Percentiles rank a stretch among this genome's conserved stretches.
phyloP scores from a whole-genome alignment of 176 grass and related monocot species.

The Aegilops umbellulata region DNA sequence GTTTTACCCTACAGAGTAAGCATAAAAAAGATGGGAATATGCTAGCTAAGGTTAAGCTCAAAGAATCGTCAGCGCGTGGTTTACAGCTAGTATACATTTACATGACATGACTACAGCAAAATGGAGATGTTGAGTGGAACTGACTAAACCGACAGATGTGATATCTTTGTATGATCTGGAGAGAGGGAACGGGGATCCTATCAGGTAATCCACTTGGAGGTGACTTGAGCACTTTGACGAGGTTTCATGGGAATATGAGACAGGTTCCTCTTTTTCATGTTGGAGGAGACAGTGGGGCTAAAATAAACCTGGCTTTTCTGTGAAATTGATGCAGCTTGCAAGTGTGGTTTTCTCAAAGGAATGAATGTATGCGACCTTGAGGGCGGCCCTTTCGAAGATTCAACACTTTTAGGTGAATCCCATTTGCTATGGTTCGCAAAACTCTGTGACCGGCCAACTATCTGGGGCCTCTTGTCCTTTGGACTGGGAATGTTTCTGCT shows the following conservation, averaged over 20 bases:
- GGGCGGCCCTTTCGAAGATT: slow-evolving; percentile 36
- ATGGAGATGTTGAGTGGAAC: neutral
- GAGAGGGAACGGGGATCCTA: neutral
- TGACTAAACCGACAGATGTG: slow-evolving; percentile 2
- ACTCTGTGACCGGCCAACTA: slow-evolving; percentile 71
- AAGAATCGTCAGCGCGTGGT: slow-evolving; percentile 35
- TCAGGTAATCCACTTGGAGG: slow-evolving; percentile 55
- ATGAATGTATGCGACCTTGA: slow-evolving; percentile 62
- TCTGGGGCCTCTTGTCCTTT: slow-evolving; percentile 54
- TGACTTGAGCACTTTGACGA: slow-evolving; percentile 47
- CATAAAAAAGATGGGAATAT: neutral
- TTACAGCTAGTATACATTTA: slow-evolving; percentile 44
- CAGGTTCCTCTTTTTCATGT: slow-evolving; percentile 90
- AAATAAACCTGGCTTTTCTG: slow-evolving; percentile 88
- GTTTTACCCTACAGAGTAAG: neutral
- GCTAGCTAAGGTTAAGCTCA: slow-evolving; percentile 22
- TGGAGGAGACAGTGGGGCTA: slow-evolving; percentile 79
- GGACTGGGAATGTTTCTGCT: slow-evolving; percentile 90
- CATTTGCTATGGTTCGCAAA: slow-evolving; percentile 79
- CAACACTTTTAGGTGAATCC: slow-evolving; percentile 66
- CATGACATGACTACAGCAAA: slow-evolving; percentile 10
- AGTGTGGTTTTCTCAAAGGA: slow-evolving; percentile 64
- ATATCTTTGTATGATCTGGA: slow-evolving; percentile 27
- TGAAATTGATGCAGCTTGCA: slow-evolving; percentile 64
- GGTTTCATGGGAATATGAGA: slow-evolving; percentile 62